phyloP scores from a whole-genome alignment of 352 stramenopile genomes.

The Pythium folliculosum region DNA sequence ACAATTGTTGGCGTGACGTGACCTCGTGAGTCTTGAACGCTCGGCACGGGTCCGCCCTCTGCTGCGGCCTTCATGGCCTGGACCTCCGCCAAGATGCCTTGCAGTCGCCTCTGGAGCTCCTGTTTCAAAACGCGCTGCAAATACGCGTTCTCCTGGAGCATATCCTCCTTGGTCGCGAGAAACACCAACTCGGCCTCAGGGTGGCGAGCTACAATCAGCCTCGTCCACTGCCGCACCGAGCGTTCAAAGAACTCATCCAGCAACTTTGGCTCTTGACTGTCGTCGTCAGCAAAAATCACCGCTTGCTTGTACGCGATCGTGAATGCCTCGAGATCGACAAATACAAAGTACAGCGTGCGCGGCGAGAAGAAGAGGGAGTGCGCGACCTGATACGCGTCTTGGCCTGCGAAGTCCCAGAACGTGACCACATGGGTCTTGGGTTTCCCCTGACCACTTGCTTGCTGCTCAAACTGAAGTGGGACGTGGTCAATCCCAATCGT shows the following conservation, averaged over 20 bases:
- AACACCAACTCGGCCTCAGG: conserved; percentile 21
- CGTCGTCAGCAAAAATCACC: neutral
- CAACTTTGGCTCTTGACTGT: neutral
- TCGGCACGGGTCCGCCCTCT: no score
- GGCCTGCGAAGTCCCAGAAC: conserved; percentile 24
- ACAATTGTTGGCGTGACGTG: no score
- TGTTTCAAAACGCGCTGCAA: no score
- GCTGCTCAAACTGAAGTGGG: neutral
- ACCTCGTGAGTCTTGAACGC: no score
- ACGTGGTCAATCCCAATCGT: conserved; percentile 38
- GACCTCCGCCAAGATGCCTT: no score
- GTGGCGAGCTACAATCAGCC: conserved; percentile 10
- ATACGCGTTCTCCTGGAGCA: neutral
- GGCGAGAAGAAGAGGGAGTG: conserved; percentile 24
- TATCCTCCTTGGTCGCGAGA: conserved; percentile 16
- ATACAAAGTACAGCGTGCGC: conserved; percentile 24
- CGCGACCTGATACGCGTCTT: conserved; percentile 21
- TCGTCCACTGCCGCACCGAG: conserved; percentile 12
- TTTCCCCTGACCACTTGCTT: no score
- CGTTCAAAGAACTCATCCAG: conserved; percentile 20
- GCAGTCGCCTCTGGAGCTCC: no score
- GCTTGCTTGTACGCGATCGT: no score
- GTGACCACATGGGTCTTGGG: conserved; percentile 5
- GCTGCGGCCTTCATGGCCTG: no score
- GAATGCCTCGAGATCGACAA: conserved; percentile 2